Conservation (phyloP, 306 rosid species). For the Abrus precatorius region DNA sequence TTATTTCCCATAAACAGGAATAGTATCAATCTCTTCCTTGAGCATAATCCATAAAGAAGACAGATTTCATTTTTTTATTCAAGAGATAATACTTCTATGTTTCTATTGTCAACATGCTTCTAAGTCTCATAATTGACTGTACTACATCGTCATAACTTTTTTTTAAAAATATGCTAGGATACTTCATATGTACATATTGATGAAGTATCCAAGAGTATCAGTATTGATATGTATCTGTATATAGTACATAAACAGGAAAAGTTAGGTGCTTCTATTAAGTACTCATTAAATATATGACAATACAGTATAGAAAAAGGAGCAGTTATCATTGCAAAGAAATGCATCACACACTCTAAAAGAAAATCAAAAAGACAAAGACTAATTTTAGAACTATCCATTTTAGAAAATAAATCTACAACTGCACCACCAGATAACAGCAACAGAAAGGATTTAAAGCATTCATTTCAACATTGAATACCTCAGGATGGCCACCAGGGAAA, state of each 20-base stretch:
- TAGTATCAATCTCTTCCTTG: no score
- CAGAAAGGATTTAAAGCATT: slow-evolving; percentile 13
- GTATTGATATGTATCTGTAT: no score
- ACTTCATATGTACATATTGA: no score
- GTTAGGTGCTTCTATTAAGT: not conserved
- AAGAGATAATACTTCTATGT: no score
- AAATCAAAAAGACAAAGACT: slow-evolving; percentile 30
- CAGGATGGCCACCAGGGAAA: slow-evolving; percentile 99
- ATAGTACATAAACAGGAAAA: slow-evolving; percentile 6
- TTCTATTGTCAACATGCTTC: no score
- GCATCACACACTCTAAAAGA: slow-evolving; percentile 19
- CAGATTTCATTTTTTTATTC: no score
- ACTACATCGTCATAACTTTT: no score
- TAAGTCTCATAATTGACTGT: no score
- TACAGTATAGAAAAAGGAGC: slow-evolving; percentile 1
- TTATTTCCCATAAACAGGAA: no score
- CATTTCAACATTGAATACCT: slow-evolving; percentile 63
- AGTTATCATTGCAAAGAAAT: slow-evolving; percentile 34
- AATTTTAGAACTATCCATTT: slow-evolving; percentile 26
- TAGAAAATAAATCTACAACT: slow-evolving; percentile 23
- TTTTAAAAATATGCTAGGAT: no score
- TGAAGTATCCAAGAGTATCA: no score
- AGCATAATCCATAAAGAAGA: no score
- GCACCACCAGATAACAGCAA: slow-evolving; percentile 25
- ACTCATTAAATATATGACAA: slow-evolving; percentile 14